Evolutionary conservation across 2,329 filamentous ascomycete species (phyloP), one percentile per base, ranked within the genome.

Genomic region (Alternaria brassicicola): DNA sequence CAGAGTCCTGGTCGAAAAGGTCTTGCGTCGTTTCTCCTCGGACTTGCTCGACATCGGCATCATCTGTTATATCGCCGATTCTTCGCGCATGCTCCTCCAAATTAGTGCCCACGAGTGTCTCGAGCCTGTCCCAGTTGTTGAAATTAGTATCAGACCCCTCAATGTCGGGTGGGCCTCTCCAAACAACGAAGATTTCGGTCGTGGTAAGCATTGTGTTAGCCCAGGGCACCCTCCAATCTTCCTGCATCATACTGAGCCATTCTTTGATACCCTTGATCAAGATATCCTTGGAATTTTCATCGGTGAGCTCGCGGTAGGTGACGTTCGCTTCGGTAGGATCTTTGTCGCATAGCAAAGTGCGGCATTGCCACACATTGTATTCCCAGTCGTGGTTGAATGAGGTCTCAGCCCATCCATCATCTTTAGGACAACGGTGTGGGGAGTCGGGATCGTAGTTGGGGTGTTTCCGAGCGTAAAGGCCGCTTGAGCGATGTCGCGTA

Each of bases 331-430:
- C 5, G 2, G 9, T 39, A 12, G 51, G 45, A 10, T 45, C 23
- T 2, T 33, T 36, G 15, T 54, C 30, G 21, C 59, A 48, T 2
- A 59, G 41, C 12, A 68, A 48, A 1, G 65, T 53, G 1, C 59
- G 57, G 31, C 62, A 67, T n/a, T 67, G 63, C 1, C 46, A 23
- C 6, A 68, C 31, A 25, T 41, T 47, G n/a, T 52, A 66, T 6
- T 55, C 26, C 49, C 55, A 57, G 31, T 57, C 36, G 17, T 51
- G 31, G 8, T 13, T 33, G 25, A 58, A 53, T 3, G 57, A 56
- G 3, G 59, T 63, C 13, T 67, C 63, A 4, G 50, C 45, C 52
- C 58, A 67, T 3, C 61, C 58, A 2, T 61, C 51, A 3, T 52
- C 31, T 3, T 48, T 13, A 6, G 50, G 54, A 36, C 57, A 62